A percentile compares a stretch with the other conserved stretches of the same genome.
phyloP scores from a whole-genome alignment of 139 green algal genomes.

The Nannochloris sp. region DNA sequence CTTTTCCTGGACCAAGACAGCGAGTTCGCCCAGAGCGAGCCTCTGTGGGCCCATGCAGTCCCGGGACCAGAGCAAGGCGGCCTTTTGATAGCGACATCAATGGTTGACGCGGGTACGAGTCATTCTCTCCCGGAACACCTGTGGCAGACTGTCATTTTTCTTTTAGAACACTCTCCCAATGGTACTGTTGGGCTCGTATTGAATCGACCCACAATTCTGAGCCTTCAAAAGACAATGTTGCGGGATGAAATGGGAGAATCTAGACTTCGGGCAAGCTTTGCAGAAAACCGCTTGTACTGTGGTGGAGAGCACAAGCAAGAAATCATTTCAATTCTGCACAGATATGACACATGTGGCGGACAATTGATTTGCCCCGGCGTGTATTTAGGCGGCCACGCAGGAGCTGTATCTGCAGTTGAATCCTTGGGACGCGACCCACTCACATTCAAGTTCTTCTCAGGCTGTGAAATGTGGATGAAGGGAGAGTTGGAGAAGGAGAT shows the following conservation, averaged over 20 bases:
- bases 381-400: constrained; percentile 25
- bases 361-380: background rate
- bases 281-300: constrained; percentile 2
- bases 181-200: constrained; percentile 52
- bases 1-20: too few relatives aligned
- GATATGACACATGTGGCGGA: background rate
- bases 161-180: constrained; percentile 35
- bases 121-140: constrained; percentile 9
- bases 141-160: constrained; percentile 48
- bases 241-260: background rate
- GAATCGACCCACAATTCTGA: constrained; percentile 40
- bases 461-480: constrained; percentile 35
- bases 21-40: too few relatives aligned
- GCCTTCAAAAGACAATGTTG: background rate
- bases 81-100: constrained; percentile 37
- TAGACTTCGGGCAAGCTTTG: background rate
- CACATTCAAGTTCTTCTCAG: constrained; percentile 54
- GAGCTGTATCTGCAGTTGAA: constrained; percentile 18
- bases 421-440: constrained; percentile 15
- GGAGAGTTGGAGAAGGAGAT: constrained; percentile 44
- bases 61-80: constrained; percentile 33
- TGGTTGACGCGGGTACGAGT: background rate
- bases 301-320: background rate
- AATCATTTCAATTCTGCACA: constrained; percentile 2
- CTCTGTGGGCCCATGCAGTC: constrained; percentile 39